A percentile compares a stretch with the other conserved stretches of the same genome.
phyloP scores from a whole-genome alignment of 495 filamentous ascomycete genomes.

The Penicillium fimorum region DNA sequence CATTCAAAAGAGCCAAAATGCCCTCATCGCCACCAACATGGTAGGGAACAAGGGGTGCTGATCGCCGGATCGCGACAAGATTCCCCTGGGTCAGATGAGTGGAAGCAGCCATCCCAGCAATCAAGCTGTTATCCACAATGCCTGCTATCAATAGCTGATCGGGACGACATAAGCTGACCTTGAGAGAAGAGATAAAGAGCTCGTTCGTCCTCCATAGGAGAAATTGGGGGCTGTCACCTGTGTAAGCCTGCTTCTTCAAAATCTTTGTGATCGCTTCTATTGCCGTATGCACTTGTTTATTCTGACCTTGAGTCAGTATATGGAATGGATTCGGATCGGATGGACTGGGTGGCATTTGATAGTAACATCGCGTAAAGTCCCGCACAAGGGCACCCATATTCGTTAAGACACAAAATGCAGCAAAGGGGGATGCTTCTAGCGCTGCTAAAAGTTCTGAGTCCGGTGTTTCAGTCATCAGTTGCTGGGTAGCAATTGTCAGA shows the following conservation, averaged over 20 bases:
- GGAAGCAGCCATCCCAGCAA: slow-evolving; percentile 15
- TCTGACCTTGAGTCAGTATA: slow-evolving; percentile 15
- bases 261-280: slow-evolving; percentile 14
- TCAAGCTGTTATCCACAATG: slow-evolving; percentile 19
- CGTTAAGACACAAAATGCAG: slow-evolving; percentile 9
- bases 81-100: slow-evolving; percentile 16
- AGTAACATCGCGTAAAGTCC: slow-evolving; percentile 18
- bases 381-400: slow-evolving; percentile 13
- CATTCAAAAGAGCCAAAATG: slow-evolving; percentile 11
- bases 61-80: slow-evolving; percentile 11
- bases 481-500: slow-evolving; percentile 13
- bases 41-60: slow-evolving; percentile 8
- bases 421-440: slow-evolving; percentile 13
- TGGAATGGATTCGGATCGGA: slow-evolving; percentile 14
- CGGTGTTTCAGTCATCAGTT: slow-evolving; percentile 16
- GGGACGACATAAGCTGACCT: slow-evolving; percentile 13
- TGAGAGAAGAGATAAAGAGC: slow-evolving; percentile 15
- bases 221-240: slow-evolving; percentile 13
- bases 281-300: slow-evolving; percentile 13
- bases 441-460: slow-evolving; percentile 13
- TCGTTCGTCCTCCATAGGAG: slow-evolving; percentile 14
- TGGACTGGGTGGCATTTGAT: slow-evolving; percentile 16
- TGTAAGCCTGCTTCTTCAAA: slow-evolving; percentile 15
- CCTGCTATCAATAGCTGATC: slow-evolving; percentile 16
- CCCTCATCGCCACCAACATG: slow-evolving; percentile 13